Evolutionary conservation across 2,329 filamentous ascomycete species (phyloP).

Genomic region (Alternaria arbusti): DNA sequence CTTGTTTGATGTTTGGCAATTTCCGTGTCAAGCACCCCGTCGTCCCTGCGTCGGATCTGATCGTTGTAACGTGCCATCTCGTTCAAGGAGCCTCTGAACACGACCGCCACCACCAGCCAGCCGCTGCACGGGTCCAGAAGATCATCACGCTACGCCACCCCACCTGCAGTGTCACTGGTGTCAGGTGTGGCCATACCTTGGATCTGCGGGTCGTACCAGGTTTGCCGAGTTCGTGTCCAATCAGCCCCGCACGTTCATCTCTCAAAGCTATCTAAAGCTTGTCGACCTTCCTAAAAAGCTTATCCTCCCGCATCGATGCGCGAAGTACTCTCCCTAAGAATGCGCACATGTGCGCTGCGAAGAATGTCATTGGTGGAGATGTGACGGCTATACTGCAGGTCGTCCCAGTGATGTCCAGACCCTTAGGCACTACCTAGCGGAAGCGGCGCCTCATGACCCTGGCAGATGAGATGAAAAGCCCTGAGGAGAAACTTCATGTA

Average conservation of each 20-base stretch:
- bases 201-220: background rate
- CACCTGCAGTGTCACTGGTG: background rate
- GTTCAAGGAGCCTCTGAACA: background rate
- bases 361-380: background rate
- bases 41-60: background rate
- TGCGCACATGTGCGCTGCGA: slow-evolving; percentile 1
- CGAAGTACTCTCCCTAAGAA: background rate
- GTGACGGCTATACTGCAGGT: background rate
- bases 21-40: background rate
- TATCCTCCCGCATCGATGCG: slow-evolving; percentile 1
- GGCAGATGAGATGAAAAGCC: background rate
- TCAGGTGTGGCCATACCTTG: background rate
- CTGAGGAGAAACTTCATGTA: background rate
- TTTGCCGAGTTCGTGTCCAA: slow-evolving; percentile 13
- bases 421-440: background rate
- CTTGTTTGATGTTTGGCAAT: background rate
- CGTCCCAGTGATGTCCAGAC: background rate
- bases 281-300: slow-evolving; percentile 30
- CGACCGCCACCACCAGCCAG: background rate
- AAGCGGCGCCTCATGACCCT: background rate
- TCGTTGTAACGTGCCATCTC: background rate
- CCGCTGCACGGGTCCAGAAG: background rate
- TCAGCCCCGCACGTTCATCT: slow-evolving; percentile 21
- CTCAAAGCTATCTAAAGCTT: slow-evolving; percentile 18
- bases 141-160: background rate